Conservation (phyloP, 495 filamentous ascomycete species). For the Cenococcum geophilum region DNA sequence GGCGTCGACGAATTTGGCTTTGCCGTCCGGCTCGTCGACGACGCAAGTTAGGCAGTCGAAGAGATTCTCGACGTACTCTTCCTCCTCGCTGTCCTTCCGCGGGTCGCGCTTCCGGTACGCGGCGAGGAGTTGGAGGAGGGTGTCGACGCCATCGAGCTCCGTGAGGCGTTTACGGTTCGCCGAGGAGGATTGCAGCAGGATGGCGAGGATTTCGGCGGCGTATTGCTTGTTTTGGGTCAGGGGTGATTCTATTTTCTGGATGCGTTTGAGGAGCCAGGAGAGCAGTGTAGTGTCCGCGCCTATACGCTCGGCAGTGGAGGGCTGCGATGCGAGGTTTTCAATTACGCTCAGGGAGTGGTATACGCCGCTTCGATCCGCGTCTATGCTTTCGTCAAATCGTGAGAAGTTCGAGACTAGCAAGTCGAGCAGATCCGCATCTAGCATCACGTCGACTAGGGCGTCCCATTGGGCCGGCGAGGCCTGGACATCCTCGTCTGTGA, state of each 20-base stretch:
- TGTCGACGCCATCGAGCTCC: constrained; percentile 65
- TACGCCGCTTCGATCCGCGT: constrained; percentile 73
- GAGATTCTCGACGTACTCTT: constrained; percentile 89
- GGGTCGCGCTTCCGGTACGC: constrained; percentile 90
- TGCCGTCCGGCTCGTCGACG: constrained; percentile 68
- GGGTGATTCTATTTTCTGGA: constrained; percentile 54
- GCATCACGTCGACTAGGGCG: constrained; percentile 68
- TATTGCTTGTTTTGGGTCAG: constrained; percentile 92
- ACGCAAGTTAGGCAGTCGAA: constrained; percentile 79
- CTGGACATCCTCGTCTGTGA: constrained; percentile 90
- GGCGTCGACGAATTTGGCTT: constrained; percentile 75
- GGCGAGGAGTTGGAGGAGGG: constrained; percentile 73
- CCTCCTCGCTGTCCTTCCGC: constrained; percentile 76
- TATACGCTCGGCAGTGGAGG: constrained; percentile 60
- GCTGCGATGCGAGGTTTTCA: constrained; percentile 77
- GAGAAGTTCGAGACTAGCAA: constrained; percentile 77
- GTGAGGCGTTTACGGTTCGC: constrained; percentile 60
- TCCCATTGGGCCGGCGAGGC: constrained; percentile 82
- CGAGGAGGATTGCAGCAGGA: constrained; percentile 66
- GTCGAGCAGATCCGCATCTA: constrained; percentile 75
- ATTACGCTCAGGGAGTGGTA: constrained; percentile 80
- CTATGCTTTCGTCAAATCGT: constrained; percentile 73
- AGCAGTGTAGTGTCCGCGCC: constrained; percentile 60
- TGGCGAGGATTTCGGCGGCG: constrained; percentile 82
- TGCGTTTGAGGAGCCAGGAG: constrained; percentile 68